These are phyloP conservation scores for Endoconidiophora polonica DNA, from an alignment of 2,329 filamentous ascomycete species.

Conservation along the genomic window DNA sequence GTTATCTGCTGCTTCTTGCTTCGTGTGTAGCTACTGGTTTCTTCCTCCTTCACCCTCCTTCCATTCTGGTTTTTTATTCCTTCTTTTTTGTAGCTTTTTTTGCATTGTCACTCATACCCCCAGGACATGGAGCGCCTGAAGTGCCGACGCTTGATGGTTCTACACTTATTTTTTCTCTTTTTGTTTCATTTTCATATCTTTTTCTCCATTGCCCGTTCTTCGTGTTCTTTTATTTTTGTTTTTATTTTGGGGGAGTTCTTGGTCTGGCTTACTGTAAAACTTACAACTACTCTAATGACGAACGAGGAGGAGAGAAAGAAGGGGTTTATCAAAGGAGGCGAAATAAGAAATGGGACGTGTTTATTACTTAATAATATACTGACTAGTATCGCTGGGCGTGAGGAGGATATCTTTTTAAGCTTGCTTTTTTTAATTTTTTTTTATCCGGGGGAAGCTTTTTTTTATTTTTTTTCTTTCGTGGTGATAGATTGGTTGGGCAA, in stretches of 20 bases:
- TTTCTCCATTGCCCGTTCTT: background rate
- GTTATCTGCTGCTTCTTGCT: background rate
- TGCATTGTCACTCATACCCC: constrained; percentile 4
- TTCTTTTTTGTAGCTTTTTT: constrained; percentile 1
- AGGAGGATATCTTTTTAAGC: no score
- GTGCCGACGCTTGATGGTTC: background rate
- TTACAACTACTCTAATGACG: background rate
- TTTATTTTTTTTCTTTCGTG: no score
- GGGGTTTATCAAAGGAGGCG: no score
- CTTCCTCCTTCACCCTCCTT: no score
- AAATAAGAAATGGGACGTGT: no score
- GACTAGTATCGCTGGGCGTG: no score
- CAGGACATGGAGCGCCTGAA: background rate
- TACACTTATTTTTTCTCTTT: background rate
- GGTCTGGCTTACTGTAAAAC: constrained; percentile 1
- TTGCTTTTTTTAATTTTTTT: no score
- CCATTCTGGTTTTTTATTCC: background rate
- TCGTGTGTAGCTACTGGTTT: no score
- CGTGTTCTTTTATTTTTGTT: background rate
- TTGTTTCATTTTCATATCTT: background rate
- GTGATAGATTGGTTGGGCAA: no score
- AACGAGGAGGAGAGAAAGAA: no score
- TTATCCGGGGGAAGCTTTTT: no score
- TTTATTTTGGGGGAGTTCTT: background rate
- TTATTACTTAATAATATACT: no score